A percentile compares a stretch with the other conserved stretches of the same genome.
phyloP scores from a whole-genome alignment of 192 early-diverging fungal genomes.

The Dissophora globulifera region DNA sequence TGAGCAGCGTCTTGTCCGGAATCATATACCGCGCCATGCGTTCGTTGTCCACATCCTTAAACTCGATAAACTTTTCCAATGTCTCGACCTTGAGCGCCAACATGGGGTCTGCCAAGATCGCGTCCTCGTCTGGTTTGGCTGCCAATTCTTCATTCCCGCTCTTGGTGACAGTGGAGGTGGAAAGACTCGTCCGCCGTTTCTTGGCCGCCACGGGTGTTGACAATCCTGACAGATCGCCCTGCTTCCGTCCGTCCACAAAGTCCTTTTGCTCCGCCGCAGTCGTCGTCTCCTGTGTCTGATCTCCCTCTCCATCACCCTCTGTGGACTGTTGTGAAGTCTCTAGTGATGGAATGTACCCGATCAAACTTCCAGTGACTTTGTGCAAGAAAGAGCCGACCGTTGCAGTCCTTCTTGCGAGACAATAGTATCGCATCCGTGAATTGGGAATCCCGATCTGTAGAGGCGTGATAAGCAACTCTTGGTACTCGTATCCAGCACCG shows the following conservation, averaged over 20 bases:
- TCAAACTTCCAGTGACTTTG: conserved; percentile 48
- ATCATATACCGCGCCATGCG: conserved; percentile 57
- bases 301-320: neutral
- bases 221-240: conserved; percentile 44
- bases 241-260: conserved; percentile 53
- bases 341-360: conserved; percentile 55
- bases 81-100: conserved; percentile 28
- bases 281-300: neutral
- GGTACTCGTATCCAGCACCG: conserved; percentile 69
- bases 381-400: conserved; percentile 55
- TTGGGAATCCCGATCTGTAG: conserved; percentile 82
- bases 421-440: conserved; percentile 81
- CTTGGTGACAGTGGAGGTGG: conserved; percentile 33
- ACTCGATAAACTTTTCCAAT: conserved; percentile 39
- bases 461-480: conserved; percentile 82
- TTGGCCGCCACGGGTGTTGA: conserved; percentile 33
- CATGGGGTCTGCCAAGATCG: conserved; percentile 29
- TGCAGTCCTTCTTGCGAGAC: conserved; percentile 57
- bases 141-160: conserved; percentile 1
- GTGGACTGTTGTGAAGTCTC: neutral
- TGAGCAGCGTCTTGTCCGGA: conserved; percentile 62
- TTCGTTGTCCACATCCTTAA: conserved; percentile 34
- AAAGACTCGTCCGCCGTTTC: conserved; percentile 24
- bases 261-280: conserved; percentile 15
- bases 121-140: conserved; percentile 35